Evolutionary conservation across 805 yeast genomes (phyloP).

Genomic region (Metschnikowia noctiluminum): DNA sequence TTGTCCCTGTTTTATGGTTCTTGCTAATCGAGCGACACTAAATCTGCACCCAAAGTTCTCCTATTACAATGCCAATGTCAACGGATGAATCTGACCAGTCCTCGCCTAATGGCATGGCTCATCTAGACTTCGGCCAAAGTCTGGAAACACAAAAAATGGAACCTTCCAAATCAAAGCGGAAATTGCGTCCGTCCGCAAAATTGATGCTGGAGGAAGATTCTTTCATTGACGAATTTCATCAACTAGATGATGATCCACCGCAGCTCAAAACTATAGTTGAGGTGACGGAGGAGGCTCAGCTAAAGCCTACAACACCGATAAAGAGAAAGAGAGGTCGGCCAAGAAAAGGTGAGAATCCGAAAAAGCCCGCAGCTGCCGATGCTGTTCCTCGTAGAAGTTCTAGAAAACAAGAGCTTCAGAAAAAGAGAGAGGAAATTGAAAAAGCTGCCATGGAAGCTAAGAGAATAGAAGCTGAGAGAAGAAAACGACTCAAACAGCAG

Average conservation of each 20-base stretch:
- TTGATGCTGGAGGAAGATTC: slow-evolving; percentile 35
- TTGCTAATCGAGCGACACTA: too few relatives aligned
- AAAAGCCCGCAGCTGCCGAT: slow-evolving; percentile 1
- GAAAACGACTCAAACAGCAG: not conserved
- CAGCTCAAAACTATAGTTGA: not conserved
- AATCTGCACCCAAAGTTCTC: too few relatives aligned
- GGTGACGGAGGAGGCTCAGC: not conserved
- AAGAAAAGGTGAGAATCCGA: slow-evolving; percentile 10
- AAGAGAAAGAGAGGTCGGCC: slow-evolving; percentile 18
- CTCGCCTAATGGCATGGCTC: not conserved
- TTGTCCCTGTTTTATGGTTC: too few relatives aligned
- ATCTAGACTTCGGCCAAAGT: not conserved
- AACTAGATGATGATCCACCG: not conserved
- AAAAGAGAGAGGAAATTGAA: slow-evolving; percentile 9
- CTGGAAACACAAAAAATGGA: not conserved
- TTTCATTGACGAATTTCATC: slow-evolving; percentile 21
- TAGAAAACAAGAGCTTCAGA: slow-evolving; percentile 7
- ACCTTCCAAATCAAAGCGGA: slow-evolving; percentile 16
- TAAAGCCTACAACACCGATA: slow-evolving; percentile 6
- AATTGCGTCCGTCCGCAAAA: slow-evolving; percentile 31
- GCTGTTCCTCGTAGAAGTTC: slow-evolving; percentile 5
- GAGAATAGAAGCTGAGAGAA: not conserved
- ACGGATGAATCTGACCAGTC: too few relatives aligned
- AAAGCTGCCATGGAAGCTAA: slow-evolving; percentile 8
- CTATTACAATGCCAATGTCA: too few relatives aligned